Evolutionary conservation across 164 flowering plant species (phyloP).

Genomic region (Echeveria elegans): DNA sequence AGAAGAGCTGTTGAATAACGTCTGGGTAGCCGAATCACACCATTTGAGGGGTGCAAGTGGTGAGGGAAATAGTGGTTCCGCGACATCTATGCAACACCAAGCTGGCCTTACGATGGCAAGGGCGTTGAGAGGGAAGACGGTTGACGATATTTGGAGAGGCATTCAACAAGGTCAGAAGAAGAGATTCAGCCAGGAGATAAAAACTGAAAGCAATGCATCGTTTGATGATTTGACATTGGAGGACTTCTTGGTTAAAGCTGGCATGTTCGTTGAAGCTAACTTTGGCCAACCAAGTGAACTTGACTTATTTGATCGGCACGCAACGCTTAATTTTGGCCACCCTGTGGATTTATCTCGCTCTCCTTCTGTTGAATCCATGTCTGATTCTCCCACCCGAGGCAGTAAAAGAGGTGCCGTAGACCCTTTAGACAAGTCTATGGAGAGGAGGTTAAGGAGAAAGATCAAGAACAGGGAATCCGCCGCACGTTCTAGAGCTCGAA

Average conservation of each 20-base stretch:
- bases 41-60: constrained; percentile 18
- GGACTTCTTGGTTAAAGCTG: too few relatives aligned
- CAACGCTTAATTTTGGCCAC: constrained; percentile 17
- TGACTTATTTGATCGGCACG: constrained; percentile 16
- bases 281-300: constrained; percentile 17
- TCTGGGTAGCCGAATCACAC: constrained; percentile 33
- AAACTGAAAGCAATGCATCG: constrained; percentile 18
- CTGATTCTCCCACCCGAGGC: constrained; percentile 27
- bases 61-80: constrained; percentile 15
- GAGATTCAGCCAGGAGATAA: constrained; percentile 21
- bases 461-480: constrained; percentile 73
- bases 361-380: constrained; percentile 28
- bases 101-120: constrained; percentile 28
- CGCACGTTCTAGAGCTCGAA: constrained; percentile 68
- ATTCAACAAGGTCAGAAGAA: constrained; percentile 41
- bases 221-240: constrained; percentile 49
- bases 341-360: constrained; percentile 26
- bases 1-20: constrained; percentile 48
- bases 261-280: constrained; percentile 34
- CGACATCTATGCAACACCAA: constrained; percentile 28
- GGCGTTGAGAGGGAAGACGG: constrained; percentile 43
- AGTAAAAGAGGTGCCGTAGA: constrained; percentile 28
- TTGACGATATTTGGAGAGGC: constrained; percentile 53
- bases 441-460: constrained; percentile 56
- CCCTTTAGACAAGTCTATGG: constrained; percentile 33